These are phyloP conservation scores for Nelumbo lutea DNA, from an alignment of 164 flowering plant species.

Conservation along the genomic window DNA sequence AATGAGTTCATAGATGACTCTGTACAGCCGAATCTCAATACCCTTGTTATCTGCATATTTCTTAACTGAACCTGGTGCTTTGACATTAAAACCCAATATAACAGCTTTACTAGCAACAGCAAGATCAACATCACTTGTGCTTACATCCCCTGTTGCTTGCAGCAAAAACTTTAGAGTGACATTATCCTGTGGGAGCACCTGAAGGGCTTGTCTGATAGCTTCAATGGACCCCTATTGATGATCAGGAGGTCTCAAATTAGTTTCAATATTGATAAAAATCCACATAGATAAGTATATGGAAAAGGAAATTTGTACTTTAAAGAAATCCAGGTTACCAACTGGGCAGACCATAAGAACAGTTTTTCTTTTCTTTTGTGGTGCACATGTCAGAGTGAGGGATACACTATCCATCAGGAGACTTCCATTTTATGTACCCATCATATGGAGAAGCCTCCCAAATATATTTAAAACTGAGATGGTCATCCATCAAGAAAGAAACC, in stretches of 20 bases:
- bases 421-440: no score
- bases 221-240: slow-evolving; percentile 80
- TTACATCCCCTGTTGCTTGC: slow-evolving; percentile 86
- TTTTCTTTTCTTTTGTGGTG: no score
- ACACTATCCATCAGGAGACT: no score
- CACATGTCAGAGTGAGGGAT: no score
- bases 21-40: slow-evolving; percentile 73
- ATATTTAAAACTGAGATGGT: no score
- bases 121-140: slow-evolving; percentile 82
- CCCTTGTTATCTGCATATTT: slow-evolving; percentile 69
- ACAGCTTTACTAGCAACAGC: slow-evolving; percentile 77
- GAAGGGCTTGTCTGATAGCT: slow-evolving; percentile 86
- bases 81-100: slow-evolving; percentile 85
- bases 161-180: slow-evolving; percentile 78
- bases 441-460: no score
- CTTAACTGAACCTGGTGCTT: slow-evolving; percentile 69
- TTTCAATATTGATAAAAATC: not conserved
- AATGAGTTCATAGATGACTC: slow-evolving; percentile 85
- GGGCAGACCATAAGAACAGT: not conserved
- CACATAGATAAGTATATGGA: not conserved
- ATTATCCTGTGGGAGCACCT: slow-evolving; percentile 85
- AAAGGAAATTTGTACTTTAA: not conserved
- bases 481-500: no score
- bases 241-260: slow-evolving; percentile 12
- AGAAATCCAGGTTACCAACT: not conserved